Conservation (phyloP, 2,329 filamentous ascomycete genomes). For the Pseudopithomyces maydicus region DNA sequence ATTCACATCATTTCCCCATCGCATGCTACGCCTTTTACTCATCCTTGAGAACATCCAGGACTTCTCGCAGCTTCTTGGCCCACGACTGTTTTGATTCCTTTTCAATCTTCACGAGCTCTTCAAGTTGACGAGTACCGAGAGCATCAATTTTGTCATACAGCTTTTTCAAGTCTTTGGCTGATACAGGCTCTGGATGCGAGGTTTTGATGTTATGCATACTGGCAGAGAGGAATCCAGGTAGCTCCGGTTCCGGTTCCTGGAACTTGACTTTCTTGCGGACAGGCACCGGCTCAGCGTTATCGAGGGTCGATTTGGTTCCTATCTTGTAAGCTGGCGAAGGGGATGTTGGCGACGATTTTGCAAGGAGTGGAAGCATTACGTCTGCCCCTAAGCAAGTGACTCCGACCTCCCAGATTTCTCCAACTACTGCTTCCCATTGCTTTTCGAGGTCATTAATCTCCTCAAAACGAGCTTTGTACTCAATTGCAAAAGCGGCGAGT, state of each 20-base stretch:
- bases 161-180: conserved; percentile 15
- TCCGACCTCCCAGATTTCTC: conserved; percentile 39
- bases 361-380: conserved; percentile 24
- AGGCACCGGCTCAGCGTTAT: conserved; percentile 19
- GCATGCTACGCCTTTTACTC: conserved; percentile 14
- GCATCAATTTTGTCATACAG: conserved; percentile 20
- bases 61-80: conserved; percentile 29
- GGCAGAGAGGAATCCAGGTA: conserved; percentile 26
- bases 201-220: conserved; percentile 1
- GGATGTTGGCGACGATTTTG: background rate
- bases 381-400: conserved; percentile 26
- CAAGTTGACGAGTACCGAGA: conserved; percentile 26
- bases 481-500: conserved; percentile 26
- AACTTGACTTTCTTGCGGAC: conserved; percentile 33
- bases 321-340: conserved; percentile 6
- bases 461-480: conserved; percentile 22
- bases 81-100: conserved; percentile 29
- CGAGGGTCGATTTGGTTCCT: conserved; percentile 18
- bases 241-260: conserved; percentile 9
- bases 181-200: conserved; percentile 15
- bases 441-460: conserved; percentile 25
- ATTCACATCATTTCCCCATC: no score
- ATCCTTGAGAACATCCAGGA: conserved; percentile 18
- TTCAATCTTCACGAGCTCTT: conserved; percentile 25
- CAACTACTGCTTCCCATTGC: conserved; percentile 32